Evolutionary conservation across 345 rosid genomes (phyloP).

Genomic region (Kandelia obovata): DNA sequence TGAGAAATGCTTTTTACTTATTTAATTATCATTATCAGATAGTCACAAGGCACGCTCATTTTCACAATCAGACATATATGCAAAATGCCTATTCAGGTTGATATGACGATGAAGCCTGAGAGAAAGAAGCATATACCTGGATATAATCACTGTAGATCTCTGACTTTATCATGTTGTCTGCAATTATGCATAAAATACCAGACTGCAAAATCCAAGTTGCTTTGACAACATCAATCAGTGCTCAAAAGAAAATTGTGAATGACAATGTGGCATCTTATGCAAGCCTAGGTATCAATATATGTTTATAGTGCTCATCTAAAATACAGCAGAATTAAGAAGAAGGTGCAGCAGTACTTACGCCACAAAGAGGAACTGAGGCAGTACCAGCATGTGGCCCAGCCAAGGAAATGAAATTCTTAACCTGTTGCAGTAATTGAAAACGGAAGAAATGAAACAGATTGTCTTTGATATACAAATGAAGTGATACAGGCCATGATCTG

Average conservation of each 20-base stretch:
- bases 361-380: slow-evolving; percentile 88
- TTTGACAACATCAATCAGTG: background rate
- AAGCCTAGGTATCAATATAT: background rate
- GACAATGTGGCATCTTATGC: background rate
- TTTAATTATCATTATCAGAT: too few species aligned
- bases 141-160: slow-evolving; percentile 70
- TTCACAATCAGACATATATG: too few species aligned
- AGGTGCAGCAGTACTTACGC: slow-evolving; percentile 41
- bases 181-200: slow-evolving; percentile 59
- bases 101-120: background rate
- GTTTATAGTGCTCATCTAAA: background rate
- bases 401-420: slow-evolving; percentile 72
- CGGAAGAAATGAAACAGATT: too few species aligned
- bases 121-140: slow-evolving; percentile 50
- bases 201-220: slow-evolving; percentile 41
- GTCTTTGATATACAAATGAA: too few species aligned
- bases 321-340: background rate
- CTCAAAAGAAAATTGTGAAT: background rate
- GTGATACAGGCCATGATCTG: too few species aligned
- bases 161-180: slow-evolving; percentile 50
- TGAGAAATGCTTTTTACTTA: too few species aligned
- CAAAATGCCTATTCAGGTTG: too few species aligned
- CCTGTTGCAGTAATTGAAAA: slow-evolving; percentile 40
- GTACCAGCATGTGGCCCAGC: slow-evolving; percentile 98
- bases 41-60: too few species aligned